Conservation (phyloP, 73 alveolate genomes). For the Blepharisma japonicum region DNA sequence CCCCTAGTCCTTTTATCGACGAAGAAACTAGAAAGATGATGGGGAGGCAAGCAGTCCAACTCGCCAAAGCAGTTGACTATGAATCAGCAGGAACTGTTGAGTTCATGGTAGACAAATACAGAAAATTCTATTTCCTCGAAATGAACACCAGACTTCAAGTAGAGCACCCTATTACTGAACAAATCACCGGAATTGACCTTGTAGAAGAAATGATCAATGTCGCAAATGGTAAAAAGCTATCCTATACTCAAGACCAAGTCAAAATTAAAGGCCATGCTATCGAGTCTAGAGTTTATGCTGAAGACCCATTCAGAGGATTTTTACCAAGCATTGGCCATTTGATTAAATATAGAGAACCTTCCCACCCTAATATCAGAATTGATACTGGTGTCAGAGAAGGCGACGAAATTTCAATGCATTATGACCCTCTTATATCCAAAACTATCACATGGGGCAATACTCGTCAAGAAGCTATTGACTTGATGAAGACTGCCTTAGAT, state of each 20-base stretch:
- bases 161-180: slow-evolving; percentile 90
- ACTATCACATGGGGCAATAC: slow-evolving; percentile 74
- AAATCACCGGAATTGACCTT: slow-evolving; percentile 39
- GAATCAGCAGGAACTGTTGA: slow-evolving; percentile 74
- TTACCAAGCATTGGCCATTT: slow-evolving; percentile 85
- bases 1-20: slow-evolving; percentile 73
- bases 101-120: slow-evolving; percentile 73
- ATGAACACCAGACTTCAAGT: slow-evolving; percentile 92
- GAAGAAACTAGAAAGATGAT: slow-evolving; percentile 60
- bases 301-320: slow-evolving; percentile 79
- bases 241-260: slow-evolving; percentile 62
- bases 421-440: slow-evolving; percentile 89
- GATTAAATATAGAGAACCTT: slow-evolving; percentile 69
- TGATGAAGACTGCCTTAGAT: slow-evolving; percentile 54
- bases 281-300: slow-evolving; percentile 89
- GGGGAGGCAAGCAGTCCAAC: slow-evolving; percentile 44
- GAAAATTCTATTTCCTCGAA: slow-evolving; percentile 81
- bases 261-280: slow-evolving; percentile 80
- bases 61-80: slow-evolving; percentile 36
- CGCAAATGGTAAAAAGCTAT: slow-evolving; percentile 76
- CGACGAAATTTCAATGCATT: slow-evolving; percentile 73
- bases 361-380: slow-evolving; percentile 58
- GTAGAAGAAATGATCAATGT: slow-evolving; percentile 82
- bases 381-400: slow-evolving; percentile 90
- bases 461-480: slow-evolving; percentile 68